Evolutionary conservation across 1,284 basidiomycete genomes (phyloP), one percentile per base, ranked within the genome.

Genomic region (Cutaneotrichosporon sp.): DNA sequence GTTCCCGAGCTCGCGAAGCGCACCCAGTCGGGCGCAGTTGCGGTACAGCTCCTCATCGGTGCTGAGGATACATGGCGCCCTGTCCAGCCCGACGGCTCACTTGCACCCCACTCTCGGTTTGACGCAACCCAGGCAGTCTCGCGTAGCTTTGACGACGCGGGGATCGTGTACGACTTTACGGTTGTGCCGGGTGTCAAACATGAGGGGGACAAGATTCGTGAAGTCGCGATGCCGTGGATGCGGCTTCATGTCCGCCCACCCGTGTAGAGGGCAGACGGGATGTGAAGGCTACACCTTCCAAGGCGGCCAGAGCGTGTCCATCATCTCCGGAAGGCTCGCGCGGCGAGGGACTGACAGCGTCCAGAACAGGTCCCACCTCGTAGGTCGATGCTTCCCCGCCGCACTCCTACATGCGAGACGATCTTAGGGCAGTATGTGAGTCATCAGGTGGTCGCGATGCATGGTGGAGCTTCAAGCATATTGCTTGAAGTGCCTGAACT

Each of bases 11-110:
- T 52, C 14, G 43, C 46, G 12, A 31, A 27, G 12, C 35, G 27
- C 6, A 55, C 43, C 8, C 38, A 16, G 16, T 20, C 19, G 24
- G 47, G 47, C 4, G 25, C 27, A 1, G 44, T 34, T 9, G 37
- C 26, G 5, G 46, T 56, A 31, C 56, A 61, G 35, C 47, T 61
- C 14, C 39, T 55, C 22, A 52, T 58, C 41, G 59, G 59, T 8
- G 46, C 38, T 7, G 29, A 38, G 29, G 56, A 61, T 32, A 55
- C 39, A 22, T 51, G 49, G 50, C 50, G 49, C 20, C 50, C 56
- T 1, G 31, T 57, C 12, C 39, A 51, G 51, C 48, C 51, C 5
- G 56, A 61, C 26, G 59, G 59, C 14, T 32, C 39, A 14, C 41
- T 34, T 8, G 51, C 49, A 7, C 20, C 42, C 10, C 39, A 41